Conservation (phyloP, 2,329 filamentous ascomycete species). For the Paraphoma sp. region DNA sequence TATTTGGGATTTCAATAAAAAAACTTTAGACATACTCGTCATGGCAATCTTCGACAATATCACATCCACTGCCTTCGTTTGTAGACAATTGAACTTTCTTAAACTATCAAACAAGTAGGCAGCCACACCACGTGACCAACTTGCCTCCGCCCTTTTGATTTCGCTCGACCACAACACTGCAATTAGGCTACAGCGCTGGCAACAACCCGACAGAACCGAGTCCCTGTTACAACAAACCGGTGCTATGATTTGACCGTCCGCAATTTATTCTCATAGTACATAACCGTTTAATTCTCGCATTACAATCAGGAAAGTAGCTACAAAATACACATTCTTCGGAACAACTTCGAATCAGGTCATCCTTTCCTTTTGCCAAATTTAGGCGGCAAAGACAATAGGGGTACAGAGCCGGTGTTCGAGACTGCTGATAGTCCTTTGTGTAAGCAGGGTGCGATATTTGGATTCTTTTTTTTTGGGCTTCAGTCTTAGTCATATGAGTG, state of each 20-base stretch:
- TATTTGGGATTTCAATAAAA: no score
- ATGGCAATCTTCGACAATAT: no score
- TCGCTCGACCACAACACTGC: neutral
- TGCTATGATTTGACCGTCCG: no score
- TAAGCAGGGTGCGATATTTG: no score
- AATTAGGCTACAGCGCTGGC: neutral
- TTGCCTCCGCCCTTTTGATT: neutral
- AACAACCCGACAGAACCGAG: neutral
- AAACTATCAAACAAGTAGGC: neutral
- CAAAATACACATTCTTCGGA: neutral
- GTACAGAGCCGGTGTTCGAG: neutral
- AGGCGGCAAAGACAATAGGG: neutral
- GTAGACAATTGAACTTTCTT: no score
- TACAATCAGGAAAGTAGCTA: neutral
- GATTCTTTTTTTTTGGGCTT: no score
- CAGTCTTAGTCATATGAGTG: no score
- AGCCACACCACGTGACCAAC: neutral
- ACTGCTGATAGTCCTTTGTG: no score
- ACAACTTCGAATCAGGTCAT: neutral
- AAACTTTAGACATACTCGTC: no score
- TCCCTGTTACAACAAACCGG: no score
- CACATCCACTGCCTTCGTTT: no score
- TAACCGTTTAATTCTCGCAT: neutral
- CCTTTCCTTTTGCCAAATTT: neutral
- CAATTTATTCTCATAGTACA: neutral